A percentile compares a stretch with the other conserved stretches of the same genome.
These are phyloP conservation scores for Pleomassaria siparia DNA, from an alignment of 2,329 filamentous ascomycete genomes.

Conservation along the genomic window DNA sequence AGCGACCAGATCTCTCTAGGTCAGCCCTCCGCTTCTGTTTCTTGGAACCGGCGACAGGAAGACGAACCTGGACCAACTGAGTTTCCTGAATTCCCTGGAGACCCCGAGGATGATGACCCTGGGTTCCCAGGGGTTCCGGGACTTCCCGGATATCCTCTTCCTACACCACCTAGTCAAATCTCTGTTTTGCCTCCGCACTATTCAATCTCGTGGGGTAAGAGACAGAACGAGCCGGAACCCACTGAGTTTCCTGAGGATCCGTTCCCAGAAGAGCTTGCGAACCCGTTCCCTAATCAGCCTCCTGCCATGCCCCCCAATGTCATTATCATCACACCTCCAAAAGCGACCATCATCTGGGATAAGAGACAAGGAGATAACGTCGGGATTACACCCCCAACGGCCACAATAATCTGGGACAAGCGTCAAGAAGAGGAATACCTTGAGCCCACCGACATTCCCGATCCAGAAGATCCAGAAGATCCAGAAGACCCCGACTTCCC, in stretches of 20 bases:
- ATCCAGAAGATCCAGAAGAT: background rate
- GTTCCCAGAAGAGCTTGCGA: conserved; percentile 3
- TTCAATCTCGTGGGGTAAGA: conserved; percentile 16
- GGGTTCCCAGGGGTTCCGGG: background rate
- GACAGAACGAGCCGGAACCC: conserved; percentile 7
- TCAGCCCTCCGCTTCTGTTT: conserved; percentile 4
- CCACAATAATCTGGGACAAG: conserved; percentile 5
- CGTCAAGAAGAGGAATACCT: conserved; percentile 6
- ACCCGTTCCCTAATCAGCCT: background rate
- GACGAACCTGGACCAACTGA: conserved; percentile 8
- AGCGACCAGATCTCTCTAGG: conserved; percentile 5
- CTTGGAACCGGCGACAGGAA: conserved; percentile 10
- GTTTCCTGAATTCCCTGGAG: conserved; percentile 3
- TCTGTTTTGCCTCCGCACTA: conserved; percentile 12
- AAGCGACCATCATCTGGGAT: conserved; percentile 17
- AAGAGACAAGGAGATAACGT: conserved; percentile 12
- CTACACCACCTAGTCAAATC: conserved; percentile 7
- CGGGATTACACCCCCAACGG: conserved; percentile 6
- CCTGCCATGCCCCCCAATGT: conserved; percentile 2
- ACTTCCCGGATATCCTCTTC: background rate
- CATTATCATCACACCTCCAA: conserved; percentile 9
- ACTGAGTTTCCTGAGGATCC: conserved; percentile 1
- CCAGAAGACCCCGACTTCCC: background rate
- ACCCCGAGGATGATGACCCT: conserved; percentile 8
- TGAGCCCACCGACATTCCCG: conserved; percentile 4